Evolutionary conservation across 345 rosid species (phyloP), one percentile per base, ranked within the genome.

Genomic region (Pistacia atlantica): DNA sequence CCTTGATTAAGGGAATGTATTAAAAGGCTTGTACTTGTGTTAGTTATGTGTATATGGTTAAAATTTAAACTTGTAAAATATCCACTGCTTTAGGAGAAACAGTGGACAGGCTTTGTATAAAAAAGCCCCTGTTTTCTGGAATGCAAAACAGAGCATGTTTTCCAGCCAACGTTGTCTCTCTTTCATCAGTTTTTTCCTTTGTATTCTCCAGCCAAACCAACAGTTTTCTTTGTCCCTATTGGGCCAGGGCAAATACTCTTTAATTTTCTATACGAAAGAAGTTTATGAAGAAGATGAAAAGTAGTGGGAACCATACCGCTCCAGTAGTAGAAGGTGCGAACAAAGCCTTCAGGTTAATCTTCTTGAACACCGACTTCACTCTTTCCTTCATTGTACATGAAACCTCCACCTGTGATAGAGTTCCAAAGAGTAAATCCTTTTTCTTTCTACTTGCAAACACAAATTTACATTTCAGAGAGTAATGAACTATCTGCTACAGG

Each of bases 281-380:
- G 12, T 0, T 18, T 28, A 67, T 3, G 28, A 51, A 56, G 48
- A 72, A 75, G 38, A 37, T 20, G 28, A n/a, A 46, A 38, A 33
- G 35, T 8, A 75, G 0, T 4, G 25, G 11, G 11, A 22, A 22
- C 18, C 84, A 55, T 81, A 92, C 97, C 81, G 88, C 84, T 79
- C 80, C 93, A 61, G 75, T 71, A 20, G 93, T 89, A 13, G 92
- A 84, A 75, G 97, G 93, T 51, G 87, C 88, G 71, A 92, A 82
- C 59, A 92, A 52, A 33, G 82, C 57, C 85, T 84, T 70, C 68
- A 85, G 84, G 54, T 87, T 89, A 71, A 87, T 77, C 61, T 56
- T 79, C 63, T 67, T 79, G 2, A 81, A 31, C 73, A 78, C 22
- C 45, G 14, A 59, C 70, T 31, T 49, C 5, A 83, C n/a, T 60